Percentiles rank a stretch among this genome's conserved stretches.
Evolutionary conservation across 2,329 filamentous ascomycete genomes (phyloP).

Genomic region (Parastagonospora nodorum): DNA sequence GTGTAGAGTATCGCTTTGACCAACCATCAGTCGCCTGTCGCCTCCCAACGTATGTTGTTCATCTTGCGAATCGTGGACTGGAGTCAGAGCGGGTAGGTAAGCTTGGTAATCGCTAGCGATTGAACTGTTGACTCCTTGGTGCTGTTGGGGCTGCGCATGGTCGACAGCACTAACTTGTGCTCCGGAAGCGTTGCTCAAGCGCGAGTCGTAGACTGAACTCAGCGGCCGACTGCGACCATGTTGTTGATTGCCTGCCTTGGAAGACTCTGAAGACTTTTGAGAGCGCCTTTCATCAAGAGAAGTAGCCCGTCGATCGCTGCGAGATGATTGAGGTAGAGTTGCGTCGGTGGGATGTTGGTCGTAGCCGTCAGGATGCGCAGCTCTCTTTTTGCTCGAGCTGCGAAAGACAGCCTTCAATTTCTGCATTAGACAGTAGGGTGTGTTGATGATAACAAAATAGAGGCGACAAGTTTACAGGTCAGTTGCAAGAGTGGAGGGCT

Average conservation of each 20-base stretch:
- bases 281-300: neutral
- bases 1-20: constrained; percentile 43
- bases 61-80: constrained; percentile 10
- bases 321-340: constrained; percentile 6
- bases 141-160: constrained; percentile 1
- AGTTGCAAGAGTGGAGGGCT: neutral
- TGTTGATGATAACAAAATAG: neutral
- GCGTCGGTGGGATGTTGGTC: constrained; percentile 5
- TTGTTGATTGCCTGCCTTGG: constrained; percentile 2
- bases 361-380: constrained; percentile 9
- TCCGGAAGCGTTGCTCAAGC: neutral
- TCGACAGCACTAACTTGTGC: neutral
- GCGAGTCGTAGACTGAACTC: constrained; percentile 14
- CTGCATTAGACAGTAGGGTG: constrained; percentile 11
- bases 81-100: constrained; percentile 21
- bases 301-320: constrained; percentile 2
- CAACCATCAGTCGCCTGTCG: constrained; percentile 18
- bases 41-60: constrained; percentile 26
- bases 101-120: constrained; percentile 29
- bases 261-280: neutral
- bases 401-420: constrained; percentile 24
- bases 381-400: constrained; percentile 12
- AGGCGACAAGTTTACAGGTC: neutral
- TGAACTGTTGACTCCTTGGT: constrained; percentile 11
- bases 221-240: constrained; percentile 15